Conservation (phyloP, 495 filamentous ascomycete genomes). For the Lindgomyces ingoldianus region DNA sequence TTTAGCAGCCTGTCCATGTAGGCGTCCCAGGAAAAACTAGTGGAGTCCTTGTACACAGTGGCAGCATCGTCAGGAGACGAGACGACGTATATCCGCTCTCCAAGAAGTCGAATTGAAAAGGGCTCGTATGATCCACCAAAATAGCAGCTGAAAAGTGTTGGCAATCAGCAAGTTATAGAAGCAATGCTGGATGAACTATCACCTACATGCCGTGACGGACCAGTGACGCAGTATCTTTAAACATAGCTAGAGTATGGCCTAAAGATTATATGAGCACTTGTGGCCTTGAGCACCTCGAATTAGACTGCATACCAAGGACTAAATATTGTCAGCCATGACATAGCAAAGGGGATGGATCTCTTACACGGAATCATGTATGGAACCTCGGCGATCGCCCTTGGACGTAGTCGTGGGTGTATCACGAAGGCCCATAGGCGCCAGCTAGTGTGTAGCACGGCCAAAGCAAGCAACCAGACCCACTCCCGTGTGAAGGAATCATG, state of each 20-base stretch:
- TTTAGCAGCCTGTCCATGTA: slow-evolving; percentile 1
- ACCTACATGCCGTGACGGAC: not conserved
- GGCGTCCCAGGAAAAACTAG: slow-evolving; percentile 1
- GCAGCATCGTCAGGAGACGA: not conserved
- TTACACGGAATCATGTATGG: slow-evolving; percentile 3
- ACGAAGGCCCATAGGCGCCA: slow-evolving; percentile 5
- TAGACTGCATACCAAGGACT: not conserved
- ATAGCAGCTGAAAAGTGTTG: not conserved
- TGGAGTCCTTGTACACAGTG: slow-evolving; percentile 1
- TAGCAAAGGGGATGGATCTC: not conserved
- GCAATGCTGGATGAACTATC: not conserved
- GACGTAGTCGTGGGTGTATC: not conserved
- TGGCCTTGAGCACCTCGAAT: not conserved
- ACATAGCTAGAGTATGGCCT: slow-evolving; percentile 3
- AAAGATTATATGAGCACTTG: not conserved
- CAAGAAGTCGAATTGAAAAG: not conserved
- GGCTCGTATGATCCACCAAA: slow-evolving; percentile 2
- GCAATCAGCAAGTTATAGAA: not conserved
- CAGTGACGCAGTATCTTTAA: not conserved
- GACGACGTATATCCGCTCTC: not conserved
- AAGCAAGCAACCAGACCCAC: slow-evolving; percentile 6
- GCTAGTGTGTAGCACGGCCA: not conserved
- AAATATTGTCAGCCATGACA: not conserved
- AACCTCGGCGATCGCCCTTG: not conserved
- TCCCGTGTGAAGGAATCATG: not conserved